Percentiles rank a stretch among this genome's conserved stretches.
phyloP scores from a whole-genome alignment of 2,329 filamentous ascomycete species.

The Talaromyces funiculosus region DNA sequence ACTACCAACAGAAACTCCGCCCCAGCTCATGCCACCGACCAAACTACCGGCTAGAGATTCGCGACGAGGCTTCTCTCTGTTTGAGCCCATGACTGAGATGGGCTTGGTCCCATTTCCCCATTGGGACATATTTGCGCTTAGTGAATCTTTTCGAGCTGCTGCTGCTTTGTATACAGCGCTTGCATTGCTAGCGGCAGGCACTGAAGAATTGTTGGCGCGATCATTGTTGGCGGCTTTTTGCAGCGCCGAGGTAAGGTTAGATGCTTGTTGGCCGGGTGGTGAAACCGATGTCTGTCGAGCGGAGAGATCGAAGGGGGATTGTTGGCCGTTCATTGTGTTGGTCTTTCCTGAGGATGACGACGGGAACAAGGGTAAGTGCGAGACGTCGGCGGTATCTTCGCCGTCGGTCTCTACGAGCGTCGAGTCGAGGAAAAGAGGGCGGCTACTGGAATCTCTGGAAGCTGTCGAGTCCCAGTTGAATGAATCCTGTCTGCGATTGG shows the following conservation, averaged over 20 bases:
- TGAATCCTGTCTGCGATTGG: slow-evolving; percentile 39
- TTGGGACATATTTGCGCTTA: slow-evolving; percentile 46
- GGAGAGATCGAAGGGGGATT: slow-evolving; percentile 57
- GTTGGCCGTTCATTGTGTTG: slow-evolving; percentile 48
- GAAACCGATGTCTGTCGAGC: slow-evolving; percentile 54
- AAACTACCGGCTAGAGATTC: slow-evolving; percentile 59
- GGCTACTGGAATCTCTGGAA: slow-evolving; percentile 26
- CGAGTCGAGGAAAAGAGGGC: slow-evolving; percentile 30
- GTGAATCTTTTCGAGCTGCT: slow-evolving; percentile 50
- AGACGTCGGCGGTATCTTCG: slow-evolving; percentile 24
- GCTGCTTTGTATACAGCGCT: slow-evolving; percentile 33
- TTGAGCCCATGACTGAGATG: slow-evolving; percentile 52
- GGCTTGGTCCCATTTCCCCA: slow-evolving; percentile 55
- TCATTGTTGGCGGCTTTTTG: slow-evolving; percentile 43
- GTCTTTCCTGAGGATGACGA: slow-evolving; percentile 28
- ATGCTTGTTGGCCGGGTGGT: slow-evolving; percentile 55
- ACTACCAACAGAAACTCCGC: slow-evolving; percentile 89
- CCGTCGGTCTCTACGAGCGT: slow-evolving; percentile 26
- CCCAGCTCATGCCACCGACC: slow-evolving; percentile 88
- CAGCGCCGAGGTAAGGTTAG: slow-evolving; percentile 58
- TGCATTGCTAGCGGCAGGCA: slow-evolving; percentile 36
- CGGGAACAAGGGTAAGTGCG: slow-evolving; percentile 37
- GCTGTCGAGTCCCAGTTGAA: slow-evolving; percentile 42
- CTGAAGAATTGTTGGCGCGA: slow-evolving; percentile 39
- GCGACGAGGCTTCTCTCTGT: slow-evolving; percentile 48